These are phyloP conservation scores for Hydnomerulius pinastri DNA, from an alignment of 768 basidiomycete species.

Conservation along the genomic window DNA sequence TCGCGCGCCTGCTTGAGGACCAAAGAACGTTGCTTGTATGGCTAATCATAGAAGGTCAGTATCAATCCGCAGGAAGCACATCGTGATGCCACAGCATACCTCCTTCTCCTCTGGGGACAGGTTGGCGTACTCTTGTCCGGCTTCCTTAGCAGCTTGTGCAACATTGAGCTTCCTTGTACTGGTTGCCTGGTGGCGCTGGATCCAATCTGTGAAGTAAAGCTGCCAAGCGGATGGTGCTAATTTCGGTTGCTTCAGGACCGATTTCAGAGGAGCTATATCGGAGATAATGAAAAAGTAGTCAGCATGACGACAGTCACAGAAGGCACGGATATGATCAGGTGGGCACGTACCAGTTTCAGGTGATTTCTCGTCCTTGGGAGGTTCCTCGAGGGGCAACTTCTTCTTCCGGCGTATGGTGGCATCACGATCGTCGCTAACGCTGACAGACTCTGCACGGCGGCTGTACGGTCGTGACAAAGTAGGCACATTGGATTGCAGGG, in stretches of 20 bases:
- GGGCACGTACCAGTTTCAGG: slow-evolving; percentile 49
- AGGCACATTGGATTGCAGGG: slow-evolving; percentile 47
- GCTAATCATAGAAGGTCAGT: slow-evolving; percentile 45
- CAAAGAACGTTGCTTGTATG: slow-evolving; percentile 83
- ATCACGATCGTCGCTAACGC: slow-evolving; percentile 62
- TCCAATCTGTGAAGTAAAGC: slow-evolving; percentile 94
- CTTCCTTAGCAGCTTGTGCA: slow-evolving; percentile 93
- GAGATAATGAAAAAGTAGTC: slow-evolving; percentile 27
- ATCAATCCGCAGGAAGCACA: slow-evolving; percentile 25
- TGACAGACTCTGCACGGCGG: slow-evolving; percentile 67
- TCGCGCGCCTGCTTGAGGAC: slow-evolving; percentile 84
- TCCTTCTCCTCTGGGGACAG: slow-evolving; percentile 82
- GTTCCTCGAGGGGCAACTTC: slow-evolving; percentile 35
- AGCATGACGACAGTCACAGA: slow-evolving; percentile 30
- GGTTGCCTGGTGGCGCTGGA: slow-evolving; percentile 79
- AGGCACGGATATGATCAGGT: slow-evolving; percentile 30
- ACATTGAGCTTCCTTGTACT: slow-evolving; percentile 89
- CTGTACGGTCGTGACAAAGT: slow-evolving; percentile 61
- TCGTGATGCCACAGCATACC: slow-evolving; percentile 43
- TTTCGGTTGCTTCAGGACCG: slow-evolving; percentile 83
- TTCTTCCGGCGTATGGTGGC: slow-evolving; percentile 72
- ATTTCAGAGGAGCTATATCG: slow-evolving; percentile 65
- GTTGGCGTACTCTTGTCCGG: slow-evolving; percentile 85
- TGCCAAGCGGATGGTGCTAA: slow-evolving; percentile 95
- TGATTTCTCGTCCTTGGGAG: slow-evolving; percentile 41